Base-by-base conservation (phyloP, 495 filamentous ascomycete genomes). In the Xylaria acuta region DNA sequence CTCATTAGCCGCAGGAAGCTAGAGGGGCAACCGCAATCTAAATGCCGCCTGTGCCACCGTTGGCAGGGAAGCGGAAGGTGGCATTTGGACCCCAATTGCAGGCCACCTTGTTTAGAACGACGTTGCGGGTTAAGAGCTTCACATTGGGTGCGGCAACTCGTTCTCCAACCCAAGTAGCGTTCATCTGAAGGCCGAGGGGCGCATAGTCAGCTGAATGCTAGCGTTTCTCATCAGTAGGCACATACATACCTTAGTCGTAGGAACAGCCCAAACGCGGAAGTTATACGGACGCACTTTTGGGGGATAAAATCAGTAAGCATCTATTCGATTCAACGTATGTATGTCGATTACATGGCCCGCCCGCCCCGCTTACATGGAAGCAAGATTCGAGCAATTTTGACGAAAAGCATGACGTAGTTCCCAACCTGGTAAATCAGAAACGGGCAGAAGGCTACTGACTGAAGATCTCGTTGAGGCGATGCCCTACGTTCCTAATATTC, bases 191-290 rank as follows among this genome's bases (percentile, higher is more conserved):
- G 32, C n/a, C 54, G 64, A n/a, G n/a, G n/a, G n/a, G n/a, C n/a
- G n/a, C n/a, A n/a, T n/a, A n/a, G 56, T 47, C 16, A 41, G 34
- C 14, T 38, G 58, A 27, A 27, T 43, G 38, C 18, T 63, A 34
- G 6, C n/a, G 14, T 45, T 12, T 38, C 20, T 49, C 43, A 36
- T 4, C 36, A 70, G 18, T 41, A 12, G 12, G 22, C 18, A 45
- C 84, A 73, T 87, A 97, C 7, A 38, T 38, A 38, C 94, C 91
- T 95, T 96, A 68, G 92, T 97, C 25, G 95, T 97, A 36, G 95
- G 95, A 75, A 97, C 94, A 65, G 95, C 95, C 95, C 95, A 97
- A 78, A 97, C 95, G 85, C 97, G 97, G 90, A 88, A 98, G 89
- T 97, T 98, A 88, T 98, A 98, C 62, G 95, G 95, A 75, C 95